These are phyloP conservation scores for Talaromyces wortmannii DNA, from an alignment of 495 filamentous ascomycete species.

Conservation along the genomic window DNA sequence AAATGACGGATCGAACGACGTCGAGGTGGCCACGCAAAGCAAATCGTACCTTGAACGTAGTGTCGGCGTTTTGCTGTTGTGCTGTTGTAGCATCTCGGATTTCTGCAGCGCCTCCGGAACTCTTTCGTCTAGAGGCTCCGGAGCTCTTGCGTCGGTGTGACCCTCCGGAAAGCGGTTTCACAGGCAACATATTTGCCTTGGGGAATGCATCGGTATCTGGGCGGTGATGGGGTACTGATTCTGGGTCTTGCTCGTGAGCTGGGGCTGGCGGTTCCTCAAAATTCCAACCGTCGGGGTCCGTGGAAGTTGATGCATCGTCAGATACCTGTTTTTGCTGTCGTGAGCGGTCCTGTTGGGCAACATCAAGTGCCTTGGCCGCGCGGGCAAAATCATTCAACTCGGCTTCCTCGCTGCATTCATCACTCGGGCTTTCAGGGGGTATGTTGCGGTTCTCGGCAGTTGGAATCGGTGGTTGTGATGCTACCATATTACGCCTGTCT, in stretches of 20 bases:
- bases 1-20: conserved; percentile 86
- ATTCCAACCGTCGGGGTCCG: conserved; percentile 79
- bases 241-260: conserved; percentile 33
- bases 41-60: conserved; percentile 86
- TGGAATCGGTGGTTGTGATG: conserved; percentile 4
- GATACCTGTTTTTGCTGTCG: conserved; percentile 10
- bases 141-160: conserved; percentile 82
- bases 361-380: background rate
- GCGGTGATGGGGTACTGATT: conserved; percentile 49
- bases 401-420: background rate
- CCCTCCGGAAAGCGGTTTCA: conserved; percentile 68
- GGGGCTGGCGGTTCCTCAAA: conserved; percentile 64
- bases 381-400: background rate
- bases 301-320: conserved; percentile 18
- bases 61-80: conserved; percentile 42
- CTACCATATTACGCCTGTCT: conserved; percentile 21
- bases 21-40: conserved; percentile 89
- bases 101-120: conserved; percentile 42
- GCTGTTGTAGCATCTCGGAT: conserved; percentile 28
- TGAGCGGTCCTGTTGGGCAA: background rate
- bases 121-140: conserved; percentile 55
- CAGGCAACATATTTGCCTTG: conserved; percentile 65
- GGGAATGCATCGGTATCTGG: conserved; percentile 85
- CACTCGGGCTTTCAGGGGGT: background rate
- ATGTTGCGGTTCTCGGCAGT: background rate